Evolutionary conservation across 208 protist genomes (phyloP).

Genomic region (Trypanosoma platydactyli): DNA sequence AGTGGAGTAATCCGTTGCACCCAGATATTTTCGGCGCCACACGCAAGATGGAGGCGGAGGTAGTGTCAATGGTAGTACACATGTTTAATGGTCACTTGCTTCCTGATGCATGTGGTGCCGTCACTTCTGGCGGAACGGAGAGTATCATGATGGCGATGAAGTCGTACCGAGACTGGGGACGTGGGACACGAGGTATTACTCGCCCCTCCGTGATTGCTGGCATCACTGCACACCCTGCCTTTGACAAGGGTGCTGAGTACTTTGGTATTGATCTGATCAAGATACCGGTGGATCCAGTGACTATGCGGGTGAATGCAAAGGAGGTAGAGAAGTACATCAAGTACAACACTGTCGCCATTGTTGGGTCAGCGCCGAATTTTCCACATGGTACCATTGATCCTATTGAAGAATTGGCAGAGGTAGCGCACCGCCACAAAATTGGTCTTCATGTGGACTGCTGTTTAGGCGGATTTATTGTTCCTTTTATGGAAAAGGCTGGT

Average conservation of each 20-base stretch:
- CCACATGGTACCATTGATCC: slow-evolving; percentile 95
- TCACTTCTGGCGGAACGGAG: slow-evolving; percentile 97
- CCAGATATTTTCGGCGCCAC: slow-evolving; percentile 94
- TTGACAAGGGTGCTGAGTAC: slow-evolving; percentile 97
- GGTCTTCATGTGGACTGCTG: slow-evolving; percentile 98
- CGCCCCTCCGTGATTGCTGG: slow-evolving; percentile 91
- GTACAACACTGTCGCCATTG: slow-evolving; percentile 94
- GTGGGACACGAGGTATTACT: slow-evolving; percentile 74
- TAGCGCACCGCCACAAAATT: slow-evolving; percentile 89
- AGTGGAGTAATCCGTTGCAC: slow-evolving; percentile 97
- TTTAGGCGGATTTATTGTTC: slow-evolving; percentile 97
- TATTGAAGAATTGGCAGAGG: slow-evolving; percentile 83
- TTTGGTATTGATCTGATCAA: slow-evolving; percentile 95
- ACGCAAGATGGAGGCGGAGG: slow-evolving; percentile 98
- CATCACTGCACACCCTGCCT: slow-evolving; percentile 96
- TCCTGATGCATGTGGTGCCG: slow-evolving; percentile 90
- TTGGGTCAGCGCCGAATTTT: slow-evolving; percentile 95
- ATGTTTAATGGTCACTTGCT: slow-evolving; percentile 94
- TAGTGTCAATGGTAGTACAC: slow-evolving; percentile 94
- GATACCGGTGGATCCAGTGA: slow-evolving; percentile 81
- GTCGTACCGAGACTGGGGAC: slow-evolving; percentile 94
- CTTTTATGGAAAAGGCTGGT: slow-evolving; percentile 94
- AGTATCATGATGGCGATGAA: slow-evolving; percentile 97
- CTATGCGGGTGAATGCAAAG: slow-evolving; percentile 72
- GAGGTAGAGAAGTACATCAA: slow-evolving; percentile 92